phyloP scores from a whole-genome alignment of 169 alveolate genomes.

The Cystoisospora suis region DNA sequence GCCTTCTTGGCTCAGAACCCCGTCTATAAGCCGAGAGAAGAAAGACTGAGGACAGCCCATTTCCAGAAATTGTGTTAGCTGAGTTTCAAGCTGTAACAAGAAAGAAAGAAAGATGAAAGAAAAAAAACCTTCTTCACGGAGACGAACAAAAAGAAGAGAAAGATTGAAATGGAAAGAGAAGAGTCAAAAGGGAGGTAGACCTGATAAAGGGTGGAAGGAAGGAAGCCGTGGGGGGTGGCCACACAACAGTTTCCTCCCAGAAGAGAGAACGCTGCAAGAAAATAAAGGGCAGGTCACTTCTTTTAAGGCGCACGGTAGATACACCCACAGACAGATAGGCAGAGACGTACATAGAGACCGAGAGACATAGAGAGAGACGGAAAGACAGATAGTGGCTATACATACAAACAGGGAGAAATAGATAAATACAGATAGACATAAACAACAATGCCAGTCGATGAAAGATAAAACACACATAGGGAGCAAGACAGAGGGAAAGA shows the following conservation, averaged over 20 bases:
- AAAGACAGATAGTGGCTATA: no score
- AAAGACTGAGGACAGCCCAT: slow-evolving; percentile 19
- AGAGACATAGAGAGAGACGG: no score
- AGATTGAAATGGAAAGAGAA: no score
- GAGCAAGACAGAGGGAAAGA: background rate
- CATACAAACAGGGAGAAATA: background rate
- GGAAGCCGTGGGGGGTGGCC: no score
- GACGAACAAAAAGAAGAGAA: no score
- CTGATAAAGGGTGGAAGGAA: no score
- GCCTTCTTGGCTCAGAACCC: background rate
- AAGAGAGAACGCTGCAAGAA: background rate
- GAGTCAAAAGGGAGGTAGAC: no score
- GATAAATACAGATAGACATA: background rate
- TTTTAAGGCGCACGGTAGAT: background rate
- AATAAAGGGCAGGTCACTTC: background rate
- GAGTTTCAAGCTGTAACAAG: background rate
- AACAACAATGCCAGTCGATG: background rate
- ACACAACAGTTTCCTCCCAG: no score
- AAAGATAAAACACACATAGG: background rate
- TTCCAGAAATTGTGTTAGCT: slow-evolving; percentile 9
- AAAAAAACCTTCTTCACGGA: no score
- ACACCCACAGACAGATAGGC: no score
- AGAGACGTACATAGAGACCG: background rate
- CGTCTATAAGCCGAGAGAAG: slow-evolving; percentile 5
- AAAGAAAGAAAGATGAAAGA: background rate